Conservation (phyloP, 2,329 filamentous ascomycete species). For the Parastagonospora avenae region DNA sequence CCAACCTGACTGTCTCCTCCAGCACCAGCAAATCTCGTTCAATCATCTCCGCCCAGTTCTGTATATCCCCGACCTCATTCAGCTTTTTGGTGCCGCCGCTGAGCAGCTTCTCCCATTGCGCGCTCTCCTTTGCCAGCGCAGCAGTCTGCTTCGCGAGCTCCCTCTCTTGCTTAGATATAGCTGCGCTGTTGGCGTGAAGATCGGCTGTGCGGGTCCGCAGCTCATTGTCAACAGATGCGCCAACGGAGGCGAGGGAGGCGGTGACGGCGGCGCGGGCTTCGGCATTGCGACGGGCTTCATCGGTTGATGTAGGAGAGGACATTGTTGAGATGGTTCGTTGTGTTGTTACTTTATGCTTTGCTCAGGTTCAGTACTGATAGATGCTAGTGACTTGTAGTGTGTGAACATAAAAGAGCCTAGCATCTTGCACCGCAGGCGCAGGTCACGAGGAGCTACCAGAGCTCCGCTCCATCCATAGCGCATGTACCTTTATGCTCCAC, state of each 20-base stretch:
- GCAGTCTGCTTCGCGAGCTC: constrained; percentile 67
- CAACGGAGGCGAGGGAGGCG: constrained; percentile 59
- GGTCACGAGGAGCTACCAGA: constrained; percentile 1
- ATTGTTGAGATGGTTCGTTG: constrained; percentile 16
- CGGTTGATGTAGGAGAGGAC: constrained; percentile 32
- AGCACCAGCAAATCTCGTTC: constrained; percentile 53
- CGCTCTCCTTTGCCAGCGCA: constrained; percentile 66
- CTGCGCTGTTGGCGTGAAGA: constrained; percentile 71
- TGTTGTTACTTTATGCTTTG: not conserved
- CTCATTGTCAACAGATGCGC: constrained; percentile 71
- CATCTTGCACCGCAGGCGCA: not conserved
- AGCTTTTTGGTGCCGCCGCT: constrained; percentile 66
- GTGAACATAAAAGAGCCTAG: not conserved
- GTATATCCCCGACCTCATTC: constrained; percentile 80
- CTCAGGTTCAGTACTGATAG: not conserved
- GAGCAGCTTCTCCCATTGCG: constrained; percentile 67
- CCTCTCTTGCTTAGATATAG: constrained; percentile 70
- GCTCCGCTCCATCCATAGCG: constrained; percentile 5
- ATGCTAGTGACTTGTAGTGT: not conserved
- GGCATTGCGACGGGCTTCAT: constrained; percentile 44
- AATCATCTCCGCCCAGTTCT: constrained; percentile 87
- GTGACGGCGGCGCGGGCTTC: constrained; percentile 59
- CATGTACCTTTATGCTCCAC: constrained; percentile 4
- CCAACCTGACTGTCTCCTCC: constrained; percentile 48
- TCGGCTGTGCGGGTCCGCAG: constrained; percentile 70